These are phyloP conservation scores for Hysterium pulicare DNA, from an alignment of 2,329 filamentous ascomycete genomes.

Conservation along the genomic window DNA sequence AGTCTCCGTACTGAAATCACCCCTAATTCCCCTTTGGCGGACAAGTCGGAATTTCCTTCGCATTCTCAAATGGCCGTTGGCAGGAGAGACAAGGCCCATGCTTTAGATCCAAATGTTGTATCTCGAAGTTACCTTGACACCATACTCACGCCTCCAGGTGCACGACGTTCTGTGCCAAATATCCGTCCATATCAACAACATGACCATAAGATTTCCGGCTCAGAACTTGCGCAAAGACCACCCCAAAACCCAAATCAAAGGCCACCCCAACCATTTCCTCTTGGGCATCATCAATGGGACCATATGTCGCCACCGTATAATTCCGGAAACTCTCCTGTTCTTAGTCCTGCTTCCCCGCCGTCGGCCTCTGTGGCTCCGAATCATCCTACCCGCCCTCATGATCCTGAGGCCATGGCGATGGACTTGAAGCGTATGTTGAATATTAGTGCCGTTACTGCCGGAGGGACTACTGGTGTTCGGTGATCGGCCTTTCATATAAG, in stretches of 20 bases:
- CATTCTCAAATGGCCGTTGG: not conserved
- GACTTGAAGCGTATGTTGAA: conserved; percentile 2
- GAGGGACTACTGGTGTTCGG: conserved; percentile 2
- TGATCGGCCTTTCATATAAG: no score
- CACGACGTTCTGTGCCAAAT: no score
- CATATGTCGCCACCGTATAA: not conserved
- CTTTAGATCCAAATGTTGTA: not conserved
- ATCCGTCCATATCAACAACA: no score
- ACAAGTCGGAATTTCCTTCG: not conserved
- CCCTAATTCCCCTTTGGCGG: conserved; percentile 24
- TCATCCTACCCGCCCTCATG: not conserved
- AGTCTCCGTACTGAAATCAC: conserved; percentile 43
- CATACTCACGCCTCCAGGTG: not conserved
- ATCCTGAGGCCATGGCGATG: conserved; percentile 2
- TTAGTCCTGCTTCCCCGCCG: no score
- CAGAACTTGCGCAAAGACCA: no score
- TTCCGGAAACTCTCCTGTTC: no score
- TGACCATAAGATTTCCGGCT: no score
- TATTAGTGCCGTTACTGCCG: not conserved
- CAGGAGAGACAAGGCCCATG: not conserved
- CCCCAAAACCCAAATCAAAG: no score
- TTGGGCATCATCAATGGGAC: not conserved
- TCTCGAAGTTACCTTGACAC: not conserved
- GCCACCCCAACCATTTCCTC: not conserved
- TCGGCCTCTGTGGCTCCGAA: no score